These are phyloP conservation scores for Cyberlindnera maritima DNA, from an alignment of 805 yeast species.

Conservation along the genomic window DNA sequence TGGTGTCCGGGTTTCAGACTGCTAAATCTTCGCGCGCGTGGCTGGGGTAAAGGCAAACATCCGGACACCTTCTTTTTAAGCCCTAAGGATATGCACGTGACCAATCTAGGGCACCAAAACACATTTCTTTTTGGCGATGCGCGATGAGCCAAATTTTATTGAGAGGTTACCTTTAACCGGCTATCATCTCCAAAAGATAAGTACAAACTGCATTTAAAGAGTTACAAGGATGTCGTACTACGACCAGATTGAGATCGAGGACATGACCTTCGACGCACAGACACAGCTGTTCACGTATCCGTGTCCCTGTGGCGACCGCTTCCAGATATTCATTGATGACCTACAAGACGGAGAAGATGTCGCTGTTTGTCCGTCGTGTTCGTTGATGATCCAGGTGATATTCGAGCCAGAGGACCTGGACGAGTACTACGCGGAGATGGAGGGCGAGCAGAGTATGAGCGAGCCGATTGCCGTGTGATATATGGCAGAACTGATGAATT, in stretches of 20 bases:
- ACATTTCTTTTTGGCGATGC: neutral
- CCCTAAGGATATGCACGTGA: constrained; percentile 3
- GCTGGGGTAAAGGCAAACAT: neutral
- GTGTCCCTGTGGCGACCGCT: constrained; percentile 97
- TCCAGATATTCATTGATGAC: constrained; percentile 83
- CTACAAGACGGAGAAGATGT: constrained; percentile 86
- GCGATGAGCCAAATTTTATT: constrained; percentile 1
- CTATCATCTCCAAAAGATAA: no score
- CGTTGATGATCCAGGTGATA: constrained; percentile 87
- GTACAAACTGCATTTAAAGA: no score
- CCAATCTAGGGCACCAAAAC: neutral
- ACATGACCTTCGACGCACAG: constrained; percentile 85
- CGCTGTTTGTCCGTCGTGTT: constrained; percentile 96
- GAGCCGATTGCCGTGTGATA: constrained; percentile 22
- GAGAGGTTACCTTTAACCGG: neutral
- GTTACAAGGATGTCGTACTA: constrained; percentile 41
- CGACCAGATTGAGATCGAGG: constrained; percentile 96
- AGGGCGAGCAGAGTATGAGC: constrained; percentile 18
- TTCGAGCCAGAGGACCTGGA: constrained; percentile 62
- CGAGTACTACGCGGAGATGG: constrained; percentile 38
- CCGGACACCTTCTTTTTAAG: constrained; percentile 6
- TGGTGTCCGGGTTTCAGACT: constrained; percentile 14
- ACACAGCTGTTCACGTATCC: constrained; percentile 87
- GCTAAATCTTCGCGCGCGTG: neutral
- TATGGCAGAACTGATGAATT: neutral